phyloP scores from a whole-genome alignment of 805 yeast species.

The Saturnispora saitoi region DNA sequence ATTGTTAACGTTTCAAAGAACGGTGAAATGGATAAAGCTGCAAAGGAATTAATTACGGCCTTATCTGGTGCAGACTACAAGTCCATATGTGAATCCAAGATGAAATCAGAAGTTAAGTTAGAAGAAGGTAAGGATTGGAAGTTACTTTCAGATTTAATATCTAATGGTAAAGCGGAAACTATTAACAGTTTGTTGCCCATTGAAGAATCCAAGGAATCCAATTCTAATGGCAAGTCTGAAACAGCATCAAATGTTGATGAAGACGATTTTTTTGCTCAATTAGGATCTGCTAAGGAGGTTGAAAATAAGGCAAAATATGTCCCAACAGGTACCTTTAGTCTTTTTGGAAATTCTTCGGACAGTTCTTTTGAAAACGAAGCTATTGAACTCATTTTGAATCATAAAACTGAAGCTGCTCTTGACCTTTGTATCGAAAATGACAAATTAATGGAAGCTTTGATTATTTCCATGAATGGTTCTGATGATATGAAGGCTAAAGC shows the following conservation, averaged over 20 bases:
- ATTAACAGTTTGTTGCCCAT: conserved; percentile 30
- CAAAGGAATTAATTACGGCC: conserved; percentile 44
- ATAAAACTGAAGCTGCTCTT: conserved; percentile 61
- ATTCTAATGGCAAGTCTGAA: conserved; percentile 17
- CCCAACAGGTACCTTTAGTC: conserved; percentile 50
- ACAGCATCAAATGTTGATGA: conserved; percentile 18
- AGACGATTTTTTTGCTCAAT: conserved; percentile 33
- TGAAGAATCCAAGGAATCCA: background rate
- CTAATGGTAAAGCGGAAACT: conserved; percentile 42
- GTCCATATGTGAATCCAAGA: conserved; percentile 46
- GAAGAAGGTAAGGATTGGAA: conserved; percentile 46
- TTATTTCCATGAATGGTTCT: conserved; percentile 65
- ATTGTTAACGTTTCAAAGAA: conserved; percentile 31
- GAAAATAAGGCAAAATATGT: conserved; percentile 20
- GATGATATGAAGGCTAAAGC: conserved; percentile 59
- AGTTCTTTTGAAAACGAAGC: conserved; percentile 38
- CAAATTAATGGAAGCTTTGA: conserved; percentile 67
- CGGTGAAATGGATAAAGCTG: conserved; percentile 28
- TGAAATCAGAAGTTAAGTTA: conserved; percentile 33
- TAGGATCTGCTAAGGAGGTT: conserved; percentile 18
- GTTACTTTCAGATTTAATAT: conserved; percentile 43
- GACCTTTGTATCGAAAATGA: conserved; percentile 54
- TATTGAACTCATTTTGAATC: conserved; percentile 45
- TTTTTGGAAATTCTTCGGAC: conserved; percentile 21
- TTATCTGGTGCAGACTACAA: conserved; percentile 46